Base-by-base conservation (phyloP, 148 eudicot genomes). In the Oxyria digyna region DNA sequence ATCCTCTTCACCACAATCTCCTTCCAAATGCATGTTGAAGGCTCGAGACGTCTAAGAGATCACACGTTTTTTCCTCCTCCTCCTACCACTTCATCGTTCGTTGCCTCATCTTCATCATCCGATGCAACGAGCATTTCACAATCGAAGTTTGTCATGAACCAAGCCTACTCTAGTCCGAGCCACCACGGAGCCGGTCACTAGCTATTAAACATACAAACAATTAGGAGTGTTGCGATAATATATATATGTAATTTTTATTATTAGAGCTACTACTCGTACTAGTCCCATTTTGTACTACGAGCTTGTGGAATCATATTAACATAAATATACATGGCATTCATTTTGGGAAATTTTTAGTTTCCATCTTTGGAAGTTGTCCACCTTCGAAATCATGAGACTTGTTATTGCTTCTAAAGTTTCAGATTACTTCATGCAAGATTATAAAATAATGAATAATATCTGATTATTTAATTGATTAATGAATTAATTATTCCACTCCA, bases 151-250 rank as follows among this genome's bases (percentile, higher is more conserved):
- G 42, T 63, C 42, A 63, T 15, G 67, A 63, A 33, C 41, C 67
- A 63, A 15, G 67, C 67, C 13, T 63, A 63, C 42, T 63, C 67
- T 18, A 37, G 67, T 17, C 67, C 67, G 21, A 63, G 67, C 20
- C 67, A 20, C 41, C 67, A 37, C 17, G 67, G 67, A 63, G 67
- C 41, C 29, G 67, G 67, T 33, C 67, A 63, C 42, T 63, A 63
- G 42, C 41, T 63, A 8, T 6, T 17, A n/a, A n/a, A 54, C 23
- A 12, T 24, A 24, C 4, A 23, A 52, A 21, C 4, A 52, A 23
- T 0, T 21, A 52, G 59, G 11, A 11, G 23, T 20, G 1, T 20
- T 23, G 27, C 14, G n/a, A n/a, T n/a, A n/a, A n/a, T n/a, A 52
- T 23, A 21, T 14, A 23, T 52, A 52, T 52, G 59, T 52, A 52